Evolutionary conservation across 2,329 filamentous ascomycete genomes (phyloP).

Genomic region (Alternaria arborescens): DNA sequence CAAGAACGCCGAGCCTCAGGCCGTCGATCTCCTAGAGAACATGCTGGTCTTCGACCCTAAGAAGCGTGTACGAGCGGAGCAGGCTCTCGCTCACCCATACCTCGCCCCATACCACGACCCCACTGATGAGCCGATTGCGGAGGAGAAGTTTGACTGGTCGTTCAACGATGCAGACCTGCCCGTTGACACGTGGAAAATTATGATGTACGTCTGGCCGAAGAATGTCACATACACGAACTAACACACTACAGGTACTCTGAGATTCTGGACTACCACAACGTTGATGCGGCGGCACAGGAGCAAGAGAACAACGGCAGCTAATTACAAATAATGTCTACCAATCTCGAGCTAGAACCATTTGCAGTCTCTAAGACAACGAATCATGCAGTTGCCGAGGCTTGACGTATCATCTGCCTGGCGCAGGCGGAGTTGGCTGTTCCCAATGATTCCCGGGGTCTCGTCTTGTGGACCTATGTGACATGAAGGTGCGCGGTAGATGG

Average conservation of each 20-base stretch:
- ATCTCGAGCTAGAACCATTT: constrained; percentile 20
- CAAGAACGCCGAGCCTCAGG: constrained; percentile 88
- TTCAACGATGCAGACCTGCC: constrained; percentile 98
- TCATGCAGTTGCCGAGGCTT: constrained; percentile 18
- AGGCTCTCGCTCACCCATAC: constrained; percentile 90
- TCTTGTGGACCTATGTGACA: constrained; percentile 21
- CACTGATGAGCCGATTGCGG: constrained; percentile 91
- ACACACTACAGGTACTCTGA: constrained; percentile 82
- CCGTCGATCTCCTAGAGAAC: constrained; percentile 90
- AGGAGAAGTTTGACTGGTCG: constrained; percentile 99
- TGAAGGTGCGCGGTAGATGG: constrained; percentile 27
- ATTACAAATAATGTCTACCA: constrained; percentile 14
- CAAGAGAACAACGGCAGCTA: constrained; percentile 47
- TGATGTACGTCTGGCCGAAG: constrained; percentile 74
- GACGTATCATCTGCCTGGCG: constrained; percentile 25
- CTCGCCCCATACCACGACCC: constrained; percentile 97
- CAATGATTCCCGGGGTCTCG: constrained; percentile 29
- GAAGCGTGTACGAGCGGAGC: constrained; percentile 86
- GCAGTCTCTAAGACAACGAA: constrained; percentile 21
- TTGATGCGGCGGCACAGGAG: constrained; percentile 69
- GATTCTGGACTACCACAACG: constrained; percentile 98
- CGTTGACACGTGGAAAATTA: constrained; percentile 99
- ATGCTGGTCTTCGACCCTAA: constrained; percentile 99
- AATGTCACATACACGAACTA: constrained; percentile 13
- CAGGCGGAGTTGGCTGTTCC: constrained; percentile 23